Evolutionary conservation across 2,329 filamentous ascomycete genomes (phyloP), one percentile per base, ranked within the genome.

Genomic region (Aspergillus tanneri): DNA sequence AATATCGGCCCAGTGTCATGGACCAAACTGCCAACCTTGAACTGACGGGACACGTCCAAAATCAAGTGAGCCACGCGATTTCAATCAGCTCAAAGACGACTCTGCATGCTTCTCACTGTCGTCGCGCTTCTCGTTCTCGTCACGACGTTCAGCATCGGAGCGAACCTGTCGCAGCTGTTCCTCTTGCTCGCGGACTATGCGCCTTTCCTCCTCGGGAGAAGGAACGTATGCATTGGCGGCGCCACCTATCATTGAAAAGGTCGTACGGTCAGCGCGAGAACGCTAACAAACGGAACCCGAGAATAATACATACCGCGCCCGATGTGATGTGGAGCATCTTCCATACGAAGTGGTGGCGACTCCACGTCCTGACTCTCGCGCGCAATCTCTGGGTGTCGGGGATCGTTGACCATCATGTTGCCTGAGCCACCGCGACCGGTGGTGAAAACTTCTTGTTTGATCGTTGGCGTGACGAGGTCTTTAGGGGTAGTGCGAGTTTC

Each of bases 351-450:
- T 5, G 64, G 64, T 18, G 65, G 64, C 6, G 83, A 81, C 50
- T 85, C 83, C 52, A 96, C 88, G 62, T 96, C 91, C 70, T 97
- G 92, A 34, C 84, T 84, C 46, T 83, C 78, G 54, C 91, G 86
- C 27, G 91, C 89, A 65, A 88, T 65, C 53, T 80, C 77, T 7
- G 82, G 79, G 54, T 74, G 83, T 34, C 77, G 72, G 3, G 85
- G 83, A 60, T 93, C 86, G 54, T 82, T 83, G 65, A 86, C 85
- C 39, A 87, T 84, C 86, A 96, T 95, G 75, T 95, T 96, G 51
- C 90, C 90, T 4, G 82, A 85, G 52, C 91, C 91, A 47, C 91
- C 91, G 43, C 91, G 87, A 47, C 91, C 91, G 3, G 91, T 96
- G 16, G 91, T 96, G 65, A 92, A 90, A 56, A 88, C 77, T n/a